These are phyloP conservation scores for Sphagnum fallax DNA, from an alignment of 228 moss, liverwort and hornwort genomes.

Conservation along the genomic window DNA sequence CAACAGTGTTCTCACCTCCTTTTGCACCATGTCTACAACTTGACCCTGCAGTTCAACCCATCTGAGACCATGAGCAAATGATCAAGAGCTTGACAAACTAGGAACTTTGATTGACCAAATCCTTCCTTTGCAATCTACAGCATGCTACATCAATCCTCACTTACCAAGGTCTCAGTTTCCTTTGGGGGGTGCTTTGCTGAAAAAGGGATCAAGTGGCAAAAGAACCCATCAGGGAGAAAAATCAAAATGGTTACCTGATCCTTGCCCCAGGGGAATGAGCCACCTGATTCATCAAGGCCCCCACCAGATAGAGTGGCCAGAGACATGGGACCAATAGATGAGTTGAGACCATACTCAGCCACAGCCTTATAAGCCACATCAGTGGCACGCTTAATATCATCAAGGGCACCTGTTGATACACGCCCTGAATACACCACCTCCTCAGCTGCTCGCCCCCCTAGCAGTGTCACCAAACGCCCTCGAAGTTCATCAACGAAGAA, in stretches of 20 bases:
- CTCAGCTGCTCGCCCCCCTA: constrained; percentile 94
- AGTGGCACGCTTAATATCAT: constrained; percentile 93
- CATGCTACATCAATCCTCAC: too few species aligned
- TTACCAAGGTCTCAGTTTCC: too few species aligned
- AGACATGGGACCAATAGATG: constrained; percentile 77
- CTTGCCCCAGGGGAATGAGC: constrained; percentile 85
- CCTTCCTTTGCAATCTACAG: too few species aligned
- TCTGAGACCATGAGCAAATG: background rate
- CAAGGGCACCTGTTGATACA: constrained; percentile 90
- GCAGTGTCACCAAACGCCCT: constrained; percentile 79
- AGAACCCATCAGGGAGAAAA: too few species aligned
- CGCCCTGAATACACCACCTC: constrained; percentile 90
- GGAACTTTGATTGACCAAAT: background rate
- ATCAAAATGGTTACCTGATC: constrained; percentile 55
- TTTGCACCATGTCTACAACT: constrained; percentile 87
- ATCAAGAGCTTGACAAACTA: background rate
- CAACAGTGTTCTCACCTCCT: constrained; percentile 69
- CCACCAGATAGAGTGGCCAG: constrained; percentile 79
- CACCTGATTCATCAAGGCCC: constrained; percentile 82
- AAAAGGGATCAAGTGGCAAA: too few species aligned
- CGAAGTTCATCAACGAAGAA: constrained; percentile 87
- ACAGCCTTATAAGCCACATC: constrained; percentile 94
- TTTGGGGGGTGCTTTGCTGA: too few species aligned
- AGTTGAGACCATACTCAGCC: constrained; percentile 83
- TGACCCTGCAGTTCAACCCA: constrained; percentile 49